Evolutionary conservation across 2,329 filamentous ascomycete genomes (phyloP), one percentile per base, ranked within the genome.

Genomic region (Emmonsiellopsis sp.): DNA sequence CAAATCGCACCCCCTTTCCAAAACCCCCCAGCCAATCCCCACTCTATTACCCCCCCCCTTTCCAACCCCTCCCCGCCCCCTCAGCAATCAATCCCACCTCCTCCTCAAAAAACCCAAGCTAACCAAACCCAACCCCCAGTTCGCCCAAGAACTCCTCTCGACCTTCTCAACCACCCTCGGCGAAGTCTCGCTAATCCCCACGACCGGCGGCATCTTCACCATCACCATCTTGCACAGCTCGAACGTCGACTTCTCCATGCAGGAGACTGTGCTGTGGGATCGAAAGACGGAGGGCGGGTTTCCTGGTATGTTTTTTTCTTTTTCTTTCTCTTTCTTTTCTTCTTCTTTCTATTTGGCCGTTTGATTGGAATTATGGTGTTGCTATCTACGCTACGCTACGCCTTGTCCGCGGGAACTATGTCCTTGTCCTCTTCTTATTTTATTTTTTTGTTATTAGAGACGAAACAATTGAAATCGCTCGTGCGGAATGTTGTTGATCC

Each of bases 71-170:
- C 42, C 42, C 14, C 27, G 7, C 14, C 10, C 27, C 27, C 10
- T 27, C 11, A 32, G 14, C 4, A 8, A 42, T 31, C 32, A 40
- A 34, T 50, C 31, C 34, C 32, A 14, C 37, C 13, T 34, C 34
- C 7, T n/a, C 51, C 2, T 4, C 5, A 8, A 3, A 14, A 13
- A 13, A 27, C 49, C 50, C 36, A 52, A 33, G 8, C 36, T 51
- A 39, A 40, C 33, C 34, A 13, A 36, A 39, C 27, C 42, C 49
- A 53, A 42, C 52, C 31, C 43, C 32, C 61, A 95, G 88, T 96
- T 87, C 69, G 92, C 86, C 48, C 93, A 97, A 77, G 93, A 97
- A 71, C 83, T 98, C 44, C 83, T 98, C 39, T 95, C 89, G 1
- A 98, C 92, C 0, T 98, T 98, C 73, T 82, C 82, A 52, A 88